A percentile compares a stretch with the other conserved stretches of the same genome.
These are phyloP conservation scores for Pythium brachiatum DNA, from an alignment of 352 stramenopile genomes.

Conservation along the genomic window DNA sequence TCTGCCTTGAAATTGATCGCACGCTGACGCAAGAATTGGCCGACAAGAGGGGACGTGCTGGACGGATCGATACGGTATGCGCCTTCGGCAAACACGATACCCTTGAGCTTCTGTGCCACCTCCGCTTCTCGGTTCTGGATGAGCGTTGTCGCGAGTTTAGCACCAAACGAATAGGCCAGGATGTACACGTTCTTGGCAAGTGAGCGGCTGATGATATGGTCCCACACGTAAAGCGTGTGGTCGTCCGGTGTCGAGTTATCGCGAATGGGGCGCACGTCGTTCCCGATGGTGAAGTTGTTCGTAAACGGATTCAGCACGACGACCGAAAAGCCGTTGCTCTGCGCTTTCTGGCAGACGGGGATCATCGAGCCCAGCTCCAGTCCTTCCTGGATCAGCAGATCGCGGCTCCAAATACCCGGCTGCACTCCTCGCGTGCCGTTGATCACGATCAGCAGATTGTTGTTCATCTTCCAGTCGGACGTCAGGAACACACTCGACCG, in stretches of 20 bases:
- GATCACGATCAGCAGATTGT: slow-evolving; percentile 66
- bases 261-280: slow-evolving; percentile 55
- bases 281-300: slow-evolving; percentile 64
- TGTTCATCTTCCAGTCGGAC: slow-evolving; percentile 57
- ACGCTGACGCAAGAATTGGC: slow-evolving; percentile 54
- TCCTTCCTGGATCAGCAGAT: slow-evolving; percentile 73
- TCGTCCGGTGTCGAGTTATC: slow-evolving; percentile 60
- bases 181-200: slow-evolving; percentile 60
- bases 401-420: slow-evolving; percentile 77
- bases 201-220: slow-evolving; percentile 64
- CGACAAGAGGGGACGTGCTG: slow-evolving; percentile 48
- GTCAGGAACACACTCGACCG: slow-evolving; percentile 71
- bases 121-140: slow-evolving; percentile 61
- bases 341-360: slow-evolving; percentile 53
- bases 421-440: slow-evolving; percentile 64
- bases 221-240: slow-evolving; percentile 73
- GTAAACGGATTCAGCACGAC: slow-evolving; percentile 72
- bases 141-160: slow-evolving; percentile 64
- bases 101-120: slow-evolving; percentile 50
- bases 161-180: slow-evolving; percentile 68
- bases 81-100: slow-evolving; percentile 67
- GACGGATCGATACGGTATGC: slow-evolving; percentile 56
- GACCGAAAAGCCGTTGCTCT: slow-evolving; percentile 45
- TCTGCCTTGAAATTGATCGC: slow-evolving; percentile 81
- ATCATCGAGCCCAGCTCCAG: slow-evolving; percentile 78